phyloP scores from a whole-genome alignment of 75 land plant genomes.

The Selaginella tamariscina region DNA sequence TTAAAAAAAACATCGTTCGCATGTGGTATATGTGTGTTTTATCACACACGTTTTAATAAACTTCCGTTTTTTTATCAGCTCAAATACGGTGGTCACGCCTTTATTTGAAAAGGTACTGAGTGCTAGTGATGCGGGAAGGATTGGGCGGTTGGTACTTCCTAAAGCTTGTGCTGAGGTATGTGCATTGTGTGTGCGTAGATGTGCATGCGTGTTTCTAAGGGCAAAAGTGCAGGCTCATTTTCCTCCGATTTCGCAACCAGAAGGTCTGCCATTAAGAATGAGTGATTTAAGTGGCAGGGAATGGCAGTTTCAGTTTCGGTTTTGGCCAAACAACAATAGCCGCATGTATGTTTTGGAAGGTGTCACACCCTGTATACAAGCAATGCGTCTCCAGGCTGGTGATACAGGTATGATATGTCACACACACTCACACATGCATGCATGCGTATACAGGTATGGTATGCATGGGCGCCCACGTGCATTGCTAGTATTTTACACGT shows the following conservation, averaged over 20 bases:
- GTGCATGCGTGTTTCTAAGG: neutral
- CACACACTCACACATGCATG: neutral
- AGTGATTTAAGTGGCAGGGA: slow-evolving; percentile 80
- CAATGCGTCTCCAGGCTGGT: slow-evolving; percentile 86
- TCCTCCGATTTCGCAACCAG: slow-evolving; percentile 87
- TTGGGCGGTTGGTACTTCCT: slow-evolving; percentile 88
- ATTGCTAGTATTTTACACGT: neutral
- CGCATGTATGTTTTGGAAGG: slow-evolving; percentile 95
- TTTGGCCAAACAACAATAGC: slow-evolving; percentile 96
- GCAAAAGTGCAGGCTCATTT: slow-evolving; percentile 86
- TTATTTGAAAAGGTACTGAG: slow-evolving; percentile 85
- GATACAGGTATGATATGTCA: slow-evolving; percentile 55
- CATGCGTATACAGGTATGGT: neutral
- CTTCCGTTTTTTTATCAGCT: slow-evolving; percentile 26
- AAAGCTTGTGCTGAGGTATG: slow-evolving; percentile 97
- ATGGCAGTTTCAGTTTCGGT: slow-evolving; percentile 86
- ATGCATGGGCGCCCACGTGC: too few species aligned
- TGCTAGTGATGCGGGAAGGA: slow-evolving; percentile 95
- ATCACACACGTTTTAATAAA: neutral
- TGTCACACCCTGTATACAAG: slow-evolving; percentile 93
- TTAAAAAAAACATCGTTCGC: neutral
- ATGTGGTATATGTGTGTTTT: neutral
- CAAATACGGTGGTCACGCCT: slow-evolving; percentile 65
- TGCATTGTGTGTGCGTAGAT: neutral
- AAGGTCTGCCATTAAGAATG: slow-evolving; percentile 69